These are phyloP conservation scores for Xylaria sp. DNA, from an alignment of 2,329 filamentous ascomycete genomes.

Conservation along the genomic window DNA sequence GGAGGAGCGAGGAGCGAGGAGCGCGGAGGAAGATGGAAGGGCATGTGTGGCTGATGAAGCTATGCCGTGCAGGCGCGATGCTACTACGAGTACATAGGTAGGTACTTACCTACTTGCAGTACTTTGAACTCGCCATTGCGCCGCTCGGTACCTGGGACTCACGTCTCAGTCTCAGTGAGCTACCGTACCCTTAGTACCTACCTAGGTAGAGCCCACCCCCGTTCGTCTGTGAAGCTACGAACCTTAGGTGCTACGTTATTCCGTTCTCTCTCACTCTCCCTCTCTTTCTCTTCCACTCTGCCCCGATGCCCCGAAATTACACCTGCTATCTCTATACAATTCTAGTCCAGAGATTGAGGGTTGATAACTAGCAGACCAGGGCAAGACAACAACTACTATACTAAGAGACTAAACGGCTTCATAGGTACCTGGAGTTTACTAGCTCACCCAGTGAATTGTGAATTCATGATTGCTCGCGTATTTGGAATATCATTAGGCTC, in stretches of 20 bases:
- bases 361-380: neutral
- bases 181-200: too few species aligned
- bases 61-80: neutral
- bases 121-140: too few species aligned
- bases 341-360: too few species aligned
- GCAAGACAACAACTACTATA: neutral
- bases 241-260: neutral
- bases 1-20: constrained; percentile 1
- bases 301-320: neutral
- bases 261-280: neutral
- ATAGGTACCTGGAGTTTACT: constrained; percentile 6
- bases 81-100: neutral
- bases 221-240: neutral
- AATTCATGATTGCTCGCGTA: constrained; percentile 20
- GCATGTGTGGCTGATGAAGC: constrained; percentile 18
- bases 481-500: constrained; percentile 25
- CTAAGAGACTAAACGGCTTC: neutral
- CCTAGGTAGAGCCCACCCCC: too few species aligned
- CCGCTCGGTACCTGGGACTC: too few species aligned
- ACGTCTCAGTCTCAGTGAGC: too few species aligned
- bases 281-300: neutral
- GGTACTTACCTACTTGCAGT: neutral
- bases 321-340: neutral
- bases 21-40: constrained; percentile 13
- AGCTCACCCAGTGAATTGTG: neutral